Conservation (phyloP, 2,329 filamentous ascomycete genomes). For the Ceratocystiopsis sp. region DNA sequence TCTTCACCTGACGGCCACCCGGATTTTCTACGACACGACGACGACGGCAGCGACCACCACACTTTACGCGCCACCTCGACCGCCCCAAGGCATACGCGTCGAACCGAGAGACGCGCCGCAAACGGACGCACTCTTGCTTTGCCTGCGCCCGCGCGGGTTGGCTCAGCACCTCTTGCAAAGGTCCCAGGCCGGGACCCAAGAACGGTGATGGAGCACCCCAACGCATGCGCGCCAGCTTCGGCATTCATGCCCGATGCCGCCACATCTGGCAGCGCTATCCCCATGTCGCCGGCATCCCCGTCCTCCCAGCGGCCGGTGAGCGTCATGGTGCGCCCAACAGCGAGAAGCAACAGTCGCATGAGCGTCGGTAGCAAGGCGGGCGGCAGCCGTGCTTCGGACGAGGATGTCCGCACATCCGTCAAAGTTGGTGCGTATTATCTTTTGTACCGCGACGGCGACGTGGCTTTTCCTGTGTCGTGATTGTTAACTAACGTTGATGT, state of each 20-base stretch:
- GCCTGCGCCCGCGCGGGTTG: background rate
- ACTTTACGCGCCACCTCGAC: too few species aligned
- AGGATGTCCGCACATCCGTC: conserved; percentile 78
- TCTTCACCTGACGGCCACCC: too few species aligned
- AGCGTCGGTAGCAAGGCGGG: conserved; percentile 65
- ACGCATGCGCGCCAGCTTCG: background rate
- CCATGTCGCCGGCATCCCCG: conserved; percentile 41
- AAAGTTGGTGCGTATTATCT: conserved; percentile 66
- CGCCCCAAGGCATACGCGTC: too few species aligned
- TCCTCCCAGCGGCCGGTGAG: conserved; percentile 55
- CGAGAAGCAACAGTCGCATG: conserved; percentile 65
- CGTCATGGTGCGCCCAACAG: conserved; percentile 57
- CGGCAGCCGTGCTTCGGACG: conserved; percentile 72
- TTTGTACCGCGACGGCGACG: conserved; percentile 1
- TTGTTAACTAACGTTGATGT: background rate
- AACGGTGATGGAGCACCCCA: conserved; percentile 5
- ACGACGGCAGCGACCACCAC: too few species aligned
- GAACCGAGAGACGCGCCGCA: conserved; percentile 5
- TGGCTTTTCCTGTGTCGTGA: background rate
- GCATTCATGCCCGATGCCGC: background rate
- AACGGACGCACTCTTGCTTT: conserved; percentile 6
- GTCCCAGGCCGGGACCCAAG: too few species aligned
- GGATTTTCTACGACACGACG: too few species aligned
- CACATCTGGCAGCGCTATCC: conserved; percentile 14
- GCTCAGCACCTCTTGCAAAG: background rate